Percentiles rank a stretch among this genome's conserved stretches.
Evolutionary conservation across 176 grass and related monocot species (phyloP).

Genomic region (Musa acuminata): DNA sequence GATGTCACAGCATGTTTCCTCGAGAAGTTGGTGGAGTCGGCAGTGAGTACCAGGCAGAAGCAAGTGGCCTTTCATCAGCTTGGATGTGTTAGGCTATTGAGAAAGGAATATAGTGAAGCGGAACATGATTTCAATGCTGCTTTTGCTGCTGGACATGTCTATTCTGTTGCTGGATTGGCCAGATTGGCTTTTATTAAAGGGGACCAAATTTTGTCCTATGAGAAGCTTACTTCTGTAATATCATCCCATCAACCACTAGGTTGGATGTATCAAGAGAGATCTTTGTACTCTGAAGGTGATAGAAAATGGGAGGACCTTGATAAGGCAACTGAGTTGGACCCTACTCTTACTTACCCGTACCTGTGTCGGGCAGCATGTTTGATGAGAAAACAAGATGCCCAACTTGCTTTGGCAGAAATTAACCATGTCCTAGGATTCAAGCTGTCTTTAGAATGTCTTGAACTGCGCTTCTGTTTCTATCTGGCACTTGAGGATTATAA

Average conservation of each 20-base stretch:
- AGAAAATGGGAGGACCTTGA: constrained; percentile 62
- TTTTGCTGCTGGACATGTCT: constrained; percentile 62
- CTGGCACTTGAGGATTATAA: constrained; percentile 77
- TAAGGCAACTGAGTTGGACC: constrained; percentile 74
- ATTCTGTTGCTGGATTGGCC: constrained; percentile 65
- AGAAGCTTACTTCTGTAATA: constrained; percentile 73
- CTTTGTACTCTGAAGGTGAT: constrained; percentile 54
- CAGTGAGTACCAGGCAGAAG: constrained; percentile 42
- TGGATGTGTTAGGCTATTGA: constrained; percentile 60
- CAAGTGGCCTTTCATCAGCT: constrained; percentile 95
- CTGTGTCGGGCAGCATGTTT: constrained; percentile 72
- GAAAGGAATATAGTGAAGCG: constrained; percentile 70
- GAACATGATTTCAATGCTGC: constrained; percentile 47
- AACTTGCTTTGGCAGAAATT: constrained; percentile 75
- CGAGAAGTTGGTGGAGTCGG: constrained; percentile 58
- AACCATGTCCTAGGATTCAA: constrained; percentile 78
- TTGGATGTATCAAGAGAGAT: constrained; percentile 90
- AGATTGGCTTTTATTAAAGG: constrained; percentile 54
- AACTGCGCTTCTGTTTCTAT: constrained; percentile 70
- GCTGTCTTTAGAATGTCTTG: constrained; percentile 68
- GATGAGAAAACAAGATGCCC: constrained; percentile 75
- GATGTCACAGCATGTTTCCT: constrained; percentile 41
- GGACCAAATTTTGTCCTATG: constrained; percentile 44
- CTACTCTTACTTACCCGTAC: constrained; percentile 83
- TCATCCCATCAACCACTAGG: constrained; percentile 55